phyloP scores from a whole-genome alignment of 2,329 filamentous ascomycete genomes.

The Fusarium sp. region DNA sequence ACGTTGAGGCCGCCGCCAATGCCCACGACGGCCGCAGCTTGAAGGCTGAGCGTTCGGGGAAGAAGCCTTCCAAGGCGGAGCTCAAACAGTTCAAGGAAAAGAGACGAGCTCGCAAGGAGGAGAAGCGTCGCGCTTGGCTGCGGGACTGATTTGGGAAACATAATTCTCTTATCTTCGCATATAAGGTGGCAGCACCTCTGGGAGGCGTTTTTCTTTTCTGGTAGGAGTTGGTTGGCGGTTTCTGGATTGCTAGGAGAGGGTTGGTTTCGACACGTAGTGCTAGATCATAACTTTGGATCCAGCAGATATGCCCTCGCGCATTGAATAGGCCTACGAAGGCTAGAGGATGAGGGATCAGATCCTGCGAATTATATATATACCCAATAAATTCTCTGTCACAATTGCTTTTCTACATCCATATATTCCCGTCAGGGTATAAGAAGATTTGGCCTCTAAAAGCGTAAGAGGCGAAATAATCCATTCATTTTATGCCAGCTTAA shows the following conservation, averaged over 20 bases:
- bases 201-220: slow-evolving; percentile 30
- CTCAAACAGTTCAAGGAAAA: slow-evolving; percentile 93
- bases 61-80: slow-evolving; percentile 86
- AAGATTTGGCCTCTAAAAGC: background rate
- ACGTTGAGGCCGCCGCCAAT: slow-evolving; percentile 94
- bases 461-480: background rate
- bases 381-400: slow-evolving; percentile 24
- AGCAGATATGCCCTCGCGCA: slow-evolving; percentile 26
- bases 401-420: slow-evolving; percentile 11
- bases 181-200: slow-evolving; percentile 12
- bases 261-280: slow-evolving; percentile 1
- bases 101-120: slow-evolving; percentile 87
- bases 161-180: slow-evolving; percentile 6
- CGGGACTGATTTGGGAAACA: slow-evolving; percentile 71
- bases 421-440: background rate
- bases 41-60: slow-evolving; percentile 87
- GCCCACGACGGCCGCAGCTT: slow-evolving; percentile 89
- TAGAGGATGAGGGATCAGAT: slow-evolving; percentile 34
- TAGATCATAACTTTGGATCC: slow-evolving; percentile 26
- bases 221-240: slow-evolving; percentile 34
- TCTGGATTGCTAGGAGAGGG: slow-evolving; percentile 19
- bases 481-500: too few species aligned
- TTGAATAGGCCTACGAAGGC: slow-evolving; percentile 22
- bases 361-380: slow-evolving; percentile 38
- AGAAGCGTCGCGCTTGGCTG: slow-evolving; percentile 92